Evolutionary conservation across 2,329 filamentous ascomycete species (phyloP), one percentile per base, ranked within the genome.

Genomic region (Calonectria henricotiae): DNA sequence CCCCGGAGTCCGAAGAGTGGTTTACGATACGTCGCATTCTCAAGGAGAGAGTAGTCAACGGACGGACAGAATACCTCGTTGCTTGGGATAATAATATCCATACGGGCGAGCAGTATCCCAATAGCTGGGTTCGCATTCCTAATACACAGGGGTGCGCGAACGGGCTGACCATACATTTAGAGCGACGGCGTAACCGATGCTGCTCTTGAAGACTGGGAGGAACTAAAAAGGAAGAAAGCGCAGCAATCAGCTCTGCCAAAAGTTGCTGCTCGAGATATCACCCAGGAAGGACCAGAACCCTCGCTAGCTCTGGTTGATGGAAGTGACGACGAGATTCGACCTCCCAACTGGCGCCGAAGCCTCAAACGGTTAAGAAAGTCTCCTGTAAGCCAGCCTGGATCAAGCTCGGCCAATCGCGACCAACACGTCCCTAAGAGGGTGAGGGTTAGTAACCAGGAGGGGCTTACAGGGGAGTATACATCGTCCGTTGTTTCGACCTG

Each of bases 11-110:
- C 44, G 75, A 78, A 65, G 76, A 71, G 43, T 85, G 82, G 82
- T 84, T 66, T 35, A 71, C 58, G 13, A 81, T 85, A 68, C 77
- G 71, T n/a, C 72, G 71, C 12, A 83, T 85, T 32, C 62, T 85
- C 55, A 76, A 80, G 55, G 82, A 85, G 74, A 78, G 77, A 68
- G 41, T 62, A 12, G 62, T 71, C 43, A 74, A 74, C 6, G 77
- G 76, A 32, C 69, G 69, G 41, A 71, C 77, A 15, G 73, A 82
- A 66, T 85, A 83, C 51, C 71, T 83, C 20, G 80, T 85, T 15
- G 80, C 83, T 66, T 85, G 83, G 83, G 81, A 81, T 63, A 77
- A 80, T 69, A 74, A 82, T 62, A 30, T 62, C 25, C 63, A 68
- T 4, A 82, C 81, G 3, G 81, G 82, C 37, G 71, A 83, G 66